Evolutionary conservation across 192 early-diverging fungal species (phyloP).

Genomic region (Dispira parvispora): DNA sequence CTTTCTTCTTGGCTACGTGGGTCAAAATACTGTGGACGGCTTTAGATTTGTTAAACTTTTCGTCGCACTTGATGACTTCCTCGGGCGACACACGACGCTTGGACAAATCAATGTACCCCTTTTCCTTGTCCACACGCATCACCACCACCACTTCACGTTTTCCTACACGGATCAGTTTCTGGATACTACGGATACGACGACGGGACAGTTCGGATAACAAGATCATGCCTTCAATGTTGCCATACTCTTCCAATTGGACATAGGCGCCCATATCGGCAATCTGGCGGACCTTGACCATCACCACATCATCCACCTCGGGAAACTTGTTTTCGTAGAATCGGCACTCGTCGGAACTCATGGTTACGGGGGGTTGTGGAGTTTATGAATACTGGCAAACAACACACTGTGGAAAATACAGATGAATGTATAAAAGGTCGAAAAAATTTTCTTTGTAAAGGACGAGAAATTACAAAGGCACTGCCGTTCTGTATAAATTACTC

Average conservation of each 20-base stretch:
- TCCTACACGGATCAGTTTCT: constrained; percentile 87
- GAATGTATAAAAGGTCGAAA: too few species aligned
- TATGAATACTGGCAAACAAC: too few species aligned
- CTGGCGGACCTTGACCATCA: constrained; percentile 93
- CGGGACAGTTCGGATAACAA: constrained; percentile 81
- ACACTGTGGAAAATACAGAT: too few species aligned
- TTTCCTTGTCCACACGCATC: constrained; percentile 90
- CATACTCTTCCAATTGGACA: constrained; percentile 88
- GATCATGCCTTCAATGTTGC: constrained; percentile 97
- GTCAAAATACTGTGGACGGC: constrained; percentile 32
- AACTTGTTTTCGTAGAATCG: constrained; percentile 90
- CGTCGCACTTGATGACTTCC: constrained; percentile 79
- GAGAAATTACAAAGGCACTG: too few species aligned
- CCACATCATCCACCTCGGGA: constrained; percentile 86
- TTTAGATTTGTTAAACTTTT: constrained; percentile 87
- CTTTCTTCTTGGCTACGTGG: constrained; percentile 67
- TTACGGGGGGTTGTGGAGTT: neutral
- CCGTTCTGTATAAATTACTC: too few species aligned
- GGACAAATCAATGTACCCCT: constrained; percentile 97
- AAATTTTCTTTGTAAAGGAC: too few species aligned
- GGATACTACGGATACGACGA: constrained; percentile 89
- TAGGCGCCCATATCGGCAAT: constrained; percentile 96
- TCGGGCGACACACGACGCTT: constrained; percentile 84
- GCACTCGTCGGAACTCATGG: constrained; percentile 25
- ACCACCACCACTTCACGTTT: constrained; percentile 86